These are phyloP conservation scores for Diplodia mutila DNA, from an alignment of 2,329 filamentous ascomycete species.

Conservation along the genomic window DNA sequence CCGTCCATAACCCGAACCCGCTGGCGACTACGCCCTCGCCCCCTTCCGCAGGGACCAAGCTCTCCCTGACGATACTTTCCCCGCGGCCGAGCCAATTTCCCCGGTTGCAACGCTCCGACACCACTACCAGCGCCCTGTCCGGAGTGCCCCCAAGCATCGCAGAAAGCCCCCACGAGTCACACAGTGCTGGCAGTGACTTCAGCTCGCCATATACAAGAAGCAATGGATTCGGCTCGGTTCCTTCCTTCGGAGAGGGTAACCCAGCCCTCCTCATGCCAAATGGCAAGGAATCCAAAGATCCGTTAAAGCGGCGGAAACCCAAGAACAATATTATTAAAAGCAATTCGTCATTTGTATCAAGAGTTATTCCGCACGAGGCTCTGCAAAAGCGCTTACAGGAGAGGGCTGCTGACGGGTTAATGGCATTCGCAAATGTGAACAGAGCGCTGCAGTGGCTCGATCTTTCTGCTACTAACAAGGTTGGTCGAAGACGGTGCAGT, in stretches of 20 bases:
- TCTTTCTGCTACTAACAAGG: conserved; percentile 74
- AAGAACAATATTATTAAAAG: conserved; percentile 99
- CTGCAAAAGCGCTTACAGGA: conserved; percentile 79
- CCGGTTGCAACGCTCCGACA: conserved; percentile 47
- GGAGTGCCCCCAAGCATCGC: conserved; percentile 52
- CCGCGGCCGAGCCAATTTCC: conserved; percentile 51
- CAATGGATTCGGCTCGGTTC: conserved; percentile 45
- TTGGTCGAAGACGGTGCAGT: conserved; percentile 32
- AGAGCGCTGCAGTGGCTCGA: conserved; percentile 96
- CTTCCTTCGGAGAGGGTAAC: conserved; percentile 87
- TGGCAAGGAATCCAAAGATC: conserved; percentile 68
- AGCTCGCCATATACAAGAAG: conserved; percentile 39
- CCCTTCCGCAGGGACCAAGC: conserved; percentile 80
- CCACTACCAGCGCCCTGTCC: conserved; percentile 46
- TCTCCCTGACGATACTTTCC: conserved; percentile 76
- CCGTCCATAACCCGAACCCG: conserved; percentile 84
- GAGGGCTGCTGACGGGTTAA: conserved; percentile 75
- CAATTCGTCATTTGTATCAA: conserved; percentile 97
- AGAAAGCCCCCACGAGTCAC: conserved; percentile 48
- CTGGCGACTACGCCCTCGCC: conserved; percentile 82
- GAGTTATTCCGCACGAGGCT: conserved; percentile 87
- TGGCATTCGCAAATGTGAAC: conserved; percentile 94
- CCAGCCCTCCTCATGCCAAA: conserved; percentile 64
- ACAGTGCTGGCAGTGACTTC: conserved; percentile 50
- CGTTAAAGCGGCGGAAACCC: conserved; percentile 80